These are phyloP conservation scores for Crucibulum laeve DNA, from an alignment of 768 basidiomycete species.

Conservation along the genomic window DNA sequence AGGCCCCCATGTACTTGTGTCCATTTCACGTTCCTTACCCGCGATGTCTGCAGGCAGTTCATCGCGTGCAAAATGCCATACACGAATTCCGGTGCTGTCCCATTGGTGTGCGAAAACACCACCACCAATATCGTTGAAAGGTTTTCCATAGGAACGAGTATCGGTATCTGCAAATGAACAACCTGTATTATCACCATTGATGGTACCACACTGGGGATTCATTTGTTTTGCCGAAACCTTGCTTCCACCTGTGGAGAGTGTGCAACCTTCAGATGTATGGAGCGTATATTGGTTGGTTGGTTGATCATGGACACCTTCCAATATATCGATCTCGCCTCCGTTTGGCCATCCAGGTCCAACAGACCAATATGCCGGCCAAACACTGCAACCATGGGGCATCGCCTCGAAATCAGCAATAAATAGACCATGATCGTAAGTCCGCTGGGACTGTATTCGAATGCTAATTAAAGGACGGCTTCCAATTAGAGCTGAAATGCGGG, in stretches of 20 bases:
- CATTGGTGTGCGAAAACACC: conserved; percentile 58
- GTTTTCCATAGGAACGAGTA: conserved; percentile 32
- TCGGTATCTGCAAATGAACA: conserved; percentile 45
- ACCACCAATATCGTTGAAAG: conserved; percentile 40
- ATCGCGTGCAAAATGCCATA: conserved; percentile 53
- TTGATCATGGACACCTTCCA: conserved; percentile 68
- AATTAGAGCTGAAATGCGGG: conserved; percentile 7
- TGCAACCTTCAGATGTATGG: conserved; percentile 48
- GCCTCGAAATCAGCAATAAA: conserved; percentile 70
- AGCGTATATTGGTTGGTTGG: conserved; percentile 60
- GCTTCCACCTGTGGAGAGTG: conserved; percentile 21
- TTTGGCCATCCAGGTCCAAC: conserved; percentile 49
- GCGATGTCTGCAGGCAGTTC: conserved; percentile 50
- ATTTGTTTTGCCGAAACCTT: conserved; percentile 20
- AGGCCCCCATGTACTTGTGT: conserved; percentile 45
- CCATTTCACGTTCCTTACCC: conserved; percentile 26
- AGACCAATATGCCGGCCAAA: conserved; percentile 56
- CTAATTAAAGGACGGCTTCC: conserved; percentile 26
- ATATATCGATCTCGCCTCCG: conserved; percentile 65
- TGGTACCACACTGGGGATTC: conserved; percentile 35
- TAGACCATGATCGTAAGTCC: conserved; percentile 59
- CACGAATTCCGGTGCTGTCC: conserved; percentile 44
- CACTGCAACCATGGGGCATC: conserved; percentile 70
- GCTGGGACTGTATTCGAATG: conserved; percentile 64
- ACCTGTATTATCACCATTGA: conserved; percentile 34